phyloP scores from a whole-genome alignment of 1,139 yeast genomes.

The Debaryomyces nepalensis region DNA sequence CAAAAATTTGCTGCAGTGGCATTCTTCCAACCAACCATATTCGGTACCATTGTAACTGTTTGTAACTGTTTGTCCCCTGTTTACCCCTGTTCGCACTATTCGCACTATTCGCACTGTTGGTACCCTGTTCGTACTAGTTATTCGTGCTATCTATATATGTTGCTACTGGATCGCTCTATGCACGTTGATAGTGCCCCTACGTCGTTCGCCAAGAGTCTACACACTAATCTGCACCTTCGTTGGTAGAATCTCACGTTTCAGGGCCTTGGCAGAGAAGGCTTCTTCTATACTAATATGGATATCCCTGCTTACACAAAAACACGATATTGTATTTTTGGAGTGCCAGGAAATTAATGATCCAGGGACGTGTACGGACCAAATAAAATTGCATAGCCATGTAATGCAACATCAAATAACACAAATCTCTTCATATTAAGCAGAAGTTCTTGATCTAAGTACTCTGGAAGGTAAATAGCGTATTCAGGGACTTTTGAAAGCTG shows the following conservation, averaged over 20 bases:
- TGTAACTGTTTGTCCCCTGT: no score
- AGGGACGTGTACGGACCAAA: not conserved
- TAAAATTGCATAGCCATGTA: constrained; percentile 1
- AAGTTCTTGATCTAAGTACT: not conserved
- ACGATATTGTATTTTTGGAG: not conserved
- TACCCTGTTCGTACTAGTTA: no score
- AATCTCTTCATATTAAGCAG: not conserved
- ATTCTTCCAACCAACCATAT: no score
- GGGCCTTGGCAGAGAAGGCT: not conserved
- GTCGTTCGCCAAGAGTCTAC: no score
- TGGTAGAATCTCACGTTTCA: not conserved
- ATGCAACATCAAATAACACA: not conserved
- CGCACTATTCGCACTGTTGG: no score
- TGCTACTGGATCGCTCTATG: no score
- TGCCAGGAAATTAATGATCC: not conserved
- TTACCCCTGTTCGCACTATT: no score
- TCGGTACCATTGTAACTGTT: no score
- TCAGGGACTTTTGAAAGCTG: not conserved
- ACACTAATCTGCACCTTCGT: no score
- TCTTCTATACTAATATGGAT: not conserved
- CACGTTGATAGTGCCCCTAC: no score
- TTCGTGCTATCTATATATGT: no score
- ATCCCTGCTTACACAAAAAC: not conserved
- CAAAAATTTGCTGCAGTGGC: no score
- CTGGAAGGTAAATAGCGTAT: not conserved